Evolutionary conservation across 331 rosid genomes (phyloP).

Genomic region (Erythrophleum ivorense): DNA sequence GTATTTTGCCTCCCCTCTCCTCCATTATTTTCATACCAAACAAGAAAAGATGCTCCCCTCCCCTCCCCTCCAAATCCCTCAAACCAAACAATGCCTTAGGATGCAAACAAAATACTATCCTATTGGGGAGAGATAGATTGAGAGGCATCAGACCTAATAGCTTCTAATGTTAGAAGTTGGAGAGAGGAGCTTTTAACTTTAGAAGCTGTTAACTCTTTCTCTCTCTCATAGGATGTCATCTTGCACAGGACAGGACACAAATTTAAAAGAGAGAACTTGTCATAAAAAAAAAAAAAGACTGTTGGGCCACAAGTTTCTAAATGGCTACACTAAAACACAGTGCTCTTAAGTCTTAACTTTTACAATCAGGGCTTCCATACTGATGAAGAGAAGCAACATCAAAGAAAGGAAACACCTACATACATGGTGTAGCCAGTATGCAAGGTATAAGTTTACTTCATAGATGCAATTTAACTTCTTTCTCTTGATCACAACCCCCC

Average conservation of each 20-base stretch:
- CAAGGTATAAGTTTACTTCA: not conserved
- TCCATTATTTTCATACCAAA: too few species aligned
- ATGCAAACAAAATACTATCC: not conserved
- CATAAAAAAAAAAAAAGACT: constrained; percentile 2
- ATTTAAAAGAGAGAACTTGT: not conserved
- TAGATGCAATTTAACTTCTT: constrained; percentile 7
- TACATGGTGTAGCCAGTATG: not conserved
- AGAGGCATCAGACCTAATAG: too few species aligned
- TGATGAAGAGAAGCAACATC: constrained; percentile 21
- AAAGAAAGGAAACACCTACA: constrained; percentile 4
- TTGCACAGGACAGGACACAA: not conserved
- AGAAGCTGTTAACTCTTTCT: not conserved
- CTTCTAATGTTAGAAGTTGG: not conserved
- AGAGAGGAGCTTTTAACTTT: not conserved
- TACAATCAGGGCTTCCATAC: not conserved
- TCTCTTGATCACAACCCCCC: constrained; percentile 13
- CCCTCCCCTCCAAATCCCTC: too few species aligned
- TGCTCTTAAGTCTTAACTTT: constrained; percentile 1
- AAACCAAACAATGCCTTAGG: too few species aligned
- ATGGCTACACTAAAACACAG: constrained; percentile 3
- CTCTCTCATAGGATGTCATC: not conserved
- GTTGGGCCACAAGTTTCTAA: not conserved
- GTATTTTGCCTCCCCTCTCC: too few species aligned
- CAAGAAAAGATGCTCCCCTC: too few species aligned
- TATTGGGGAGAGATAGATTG: too few species aligned